Evolutionary conservation across 2,329 filamentous ascomycete genomes (phyloP), one percentile per base, ranked within the genome.

Genomic region (Stemphylium vesicarium): DNA sequence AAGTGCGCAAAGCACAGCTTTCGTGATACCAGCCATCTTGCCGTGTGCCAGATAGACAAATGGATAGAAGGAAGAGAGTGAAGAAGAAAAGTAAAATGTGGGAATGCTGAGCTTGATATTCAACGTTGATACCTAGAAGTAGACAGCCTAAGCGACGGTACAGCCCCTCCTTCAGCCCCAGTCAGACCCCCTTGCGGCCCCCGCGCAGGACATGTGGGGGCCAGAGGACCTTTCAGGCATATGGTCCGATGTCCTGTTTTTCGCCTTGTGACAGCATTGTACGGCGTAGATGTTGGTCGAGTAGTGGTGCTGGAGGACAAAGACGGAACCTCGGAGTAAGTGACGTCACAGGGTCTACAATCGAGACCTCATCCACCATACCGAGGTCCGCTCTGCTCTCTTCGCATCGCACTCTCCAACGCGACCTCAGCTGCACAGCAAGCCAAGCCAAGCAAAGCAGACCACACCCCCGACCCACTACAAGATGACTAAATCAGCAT

Each of bases 401-500:
- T 16, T 13, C 24, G 12, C 13, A 20, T 6, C 4, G 22, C 20
- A 50, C 10, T 11, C 13, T 11, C 12, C 42, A 10, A 36, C 16
- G 31, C 43, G 22, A 36, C 29, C 2, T 11, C 26, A 29, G 26
- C 26, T 29, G 26, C 26, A 29, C 26, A 29, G 1, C 26, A 47
- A 24, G 22, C 22, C 4, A 29, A 29, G 10, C 26, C 26, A 47
- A 24, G 22, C 22, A 24, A 29, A 29, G 10, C 26, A 26, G 9
- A 39, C 16, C 33, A 42, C 38, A 15, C 31, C 11, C 7, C 6
- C 32, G 10, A 29, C 31, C 12, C 8, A 16, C 2, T 7, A 10
- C 12, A 59, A 35, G 4, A 47, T 69, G 65, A 36, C 61, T 6
- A 59, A 45, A 32, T 69, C 65, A 9, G 63, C 61, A 13, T 69